Conservation (phyloP, 768 basidiomycete species). For the Boletus pseudo-olivaceus region DNA sequence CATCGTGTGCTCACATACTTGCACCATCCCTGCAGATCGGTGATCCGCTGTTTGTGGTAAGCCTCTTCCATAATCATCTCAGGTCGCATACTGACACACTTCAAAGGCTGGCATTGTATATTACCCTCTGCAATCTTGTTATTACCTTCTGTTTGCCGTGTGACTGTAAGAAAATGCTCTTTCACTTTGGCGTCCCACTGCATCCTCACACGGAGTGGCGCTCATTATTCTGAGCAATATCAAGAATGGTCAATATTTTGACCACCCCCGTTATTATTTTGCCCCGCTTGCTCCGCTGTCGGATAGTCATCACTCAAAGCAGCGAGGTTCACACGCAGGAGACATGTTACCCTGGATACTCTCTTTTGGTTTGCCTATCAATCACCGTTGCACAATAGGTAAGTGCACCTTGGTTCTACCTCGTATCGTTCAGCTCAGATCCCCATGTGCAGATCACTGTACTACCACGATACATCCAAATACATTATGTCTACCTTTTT, state of each 20-base stretch:
- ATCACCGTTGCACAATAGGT: conserved; percentile 13
- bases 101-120: conserved; percentile 33
- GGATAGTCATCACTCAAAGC: conserved; percentile 28
- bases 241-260: conserved; percentile 27
- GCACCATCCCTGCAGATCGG: conserved; percentile 35
- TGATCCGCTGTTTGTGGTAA: conserved; percentile 30
- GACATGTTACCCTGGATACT: conserved; percentile 27
- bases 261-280: conserved; percentile 36
- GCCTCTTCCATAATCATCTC: conserved; percentile 32
- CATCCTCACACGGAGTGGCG: conserved; percentile 58
- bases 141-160: conserved; percentile 7
- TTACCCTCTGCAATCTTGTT: conserved; percentile 33
- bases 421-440: neutral
- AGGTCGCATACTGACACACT: conserved; percentile 12
- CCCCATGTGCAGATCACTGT: neutral
- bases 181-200: conserved; percentile 86
- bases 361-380: neutral
- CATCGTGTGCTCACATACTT: conserved; percentile 4
- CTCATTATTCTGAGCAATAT: conserved; percentile 87
- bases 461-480: neutral
- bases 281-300: conserved; percentile 35
- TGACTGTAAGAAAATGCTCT: conserved; percentile 42
- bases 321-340: conserved; percentile 52
- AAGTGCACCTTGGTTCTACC: neutral
- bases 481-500: neutral